Conservation (phyloP, 2,329 filamentous ascomycete species). For the Colletotrichum ledebouriae region DNA sequence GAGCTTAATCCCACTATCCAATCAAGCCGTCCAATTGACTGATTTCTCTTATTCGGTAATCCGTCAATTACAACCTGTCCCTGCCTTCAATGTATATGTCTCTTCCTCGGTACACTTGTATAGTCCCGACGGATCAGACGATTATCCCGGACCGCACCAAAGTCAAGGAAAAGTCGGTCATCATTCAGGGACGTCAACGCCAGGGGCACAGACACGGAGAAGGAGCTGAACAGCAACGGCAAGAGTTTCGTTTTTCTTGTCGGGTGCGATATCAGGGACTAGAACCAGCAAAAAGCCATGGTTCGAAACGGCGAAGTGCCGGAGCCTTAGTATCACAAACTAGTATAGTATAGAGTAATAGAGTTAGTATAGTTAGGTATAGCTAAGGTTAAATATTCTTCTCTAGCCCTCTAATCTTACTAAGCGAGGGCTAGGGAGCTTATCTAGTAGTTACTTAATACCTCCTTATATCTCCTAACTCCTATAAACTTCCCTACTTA, state of each 20-base stretch:
- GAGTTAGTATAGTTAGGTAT: no score
- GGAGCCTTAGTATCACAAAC: no score
- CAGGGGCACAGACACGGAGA: constrained; percentile 50
- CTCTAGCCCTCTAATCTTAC: no score
- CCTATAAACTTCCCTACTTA: no score
- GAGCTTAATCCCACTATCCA: no score
- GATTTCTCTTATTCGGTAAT: no score
- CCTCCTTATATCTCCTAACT: no score
- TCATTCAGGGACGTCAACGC: constrained; percentile 58
- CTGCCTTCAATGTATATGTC: constrained; percentile 38
- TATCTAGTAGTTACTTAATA: no score
- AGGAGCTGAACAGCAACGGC: constrained; percentile 49
- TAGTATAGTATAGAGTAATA: no score
- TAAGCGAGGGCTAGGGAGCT: no score
- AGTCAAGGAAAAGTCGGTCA: constrained; percentile 59
- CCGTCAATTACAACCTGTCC: background rate
- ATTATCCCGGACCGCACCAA: constrained; percentile 52
- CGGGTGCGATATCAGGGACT: constrained; percentile 58
- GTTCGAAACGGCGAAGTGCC: constrained; percentile 55
- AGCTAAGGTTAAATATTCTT: no score
- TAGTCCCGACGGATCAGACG: constrained; percentile 53
- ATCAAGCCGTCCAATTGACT: no score
- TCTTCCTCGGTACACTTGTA: constrained; percentile 48
- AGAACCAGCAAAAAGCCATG: constrained; percentile 57
- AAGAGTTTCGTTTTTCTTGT: constrained; percentile 49